These are phyloP conservation scores for Salix caprea DNA, from an alignment of 345 rosid species.

Conservation along the genomic window DNA sequence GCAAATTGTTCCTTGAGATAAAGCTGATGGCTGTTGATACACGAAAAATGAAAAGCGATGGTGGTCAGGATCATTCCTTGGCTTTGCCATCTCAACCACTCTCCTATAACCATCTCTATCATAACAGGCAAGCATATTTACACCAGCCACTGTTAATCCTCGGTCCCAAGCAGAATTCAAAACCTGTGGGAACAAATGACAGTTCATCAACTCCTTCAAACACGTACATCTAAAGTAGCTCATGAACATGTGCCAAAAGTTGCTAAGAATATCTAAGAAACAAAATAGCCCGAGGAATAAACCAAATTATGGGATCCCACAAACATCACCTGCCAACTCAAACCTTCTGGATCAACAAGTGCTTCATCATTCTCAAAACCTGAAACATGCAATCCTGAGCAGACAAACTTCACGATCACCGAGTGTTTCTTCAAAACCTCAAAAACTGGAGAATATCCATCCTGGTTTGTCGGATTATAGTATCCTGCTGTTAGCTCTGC, in stretches of 20 bases:
- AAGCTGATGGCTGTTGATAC: slow-evolving; percentile 76
- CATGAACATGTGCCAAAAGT: background rate
- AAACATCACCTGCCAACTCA: slow-evolving; percentile 83
- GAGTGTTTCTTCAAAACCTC: slow-evolving; percentile 67
- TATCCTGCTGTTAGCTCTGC: slow-evolving; percentile 92
- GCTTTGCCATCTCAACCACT: slow-evolving; percentile 77
- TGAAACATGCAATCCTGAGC: slow-evolving; percentile 54
- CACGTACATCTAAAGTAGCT: background rate
- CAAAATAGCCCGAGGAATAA: background rate
- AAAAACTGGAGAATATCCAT: slow-evolving; percentile 73
- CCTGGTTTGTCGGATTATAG: slow-evolving; percentile 78
- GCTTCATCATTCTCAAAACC: slow-evolving; percentile 52
- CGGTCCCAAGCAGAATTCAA: slow-evolving; percentile 84
- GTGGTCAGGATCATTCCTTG: slow-evolving; percentile 77
- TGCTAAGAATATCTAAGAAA: background rate
- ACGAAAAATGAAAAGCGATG: slow-evolving; percentile 66
- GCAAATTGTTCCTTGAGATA: slow-evolving; percentile 65
- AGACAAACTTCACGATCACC: slow-evolving; percentile 60
- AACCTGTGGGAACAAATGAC: slow-evolving; percentile 43
- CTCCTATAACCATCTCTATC: slow-evolving; percentile 70
- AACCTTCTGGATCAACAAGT: slow-evolving; percentile 76
- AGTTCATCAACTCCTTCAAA: slow-evolving; percentile 1
- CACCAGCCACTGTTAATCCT: slow-evolving; percentile 62
- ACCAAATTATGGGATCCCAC: slow-evolving; percentile 1
- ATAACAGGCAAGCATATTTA: slow-evolving; percentile 61